phyloP scores from a whole-genome alignment of 2,329 filamentous ascomycete genomes.

The Stemphylium beticola region DNA sequence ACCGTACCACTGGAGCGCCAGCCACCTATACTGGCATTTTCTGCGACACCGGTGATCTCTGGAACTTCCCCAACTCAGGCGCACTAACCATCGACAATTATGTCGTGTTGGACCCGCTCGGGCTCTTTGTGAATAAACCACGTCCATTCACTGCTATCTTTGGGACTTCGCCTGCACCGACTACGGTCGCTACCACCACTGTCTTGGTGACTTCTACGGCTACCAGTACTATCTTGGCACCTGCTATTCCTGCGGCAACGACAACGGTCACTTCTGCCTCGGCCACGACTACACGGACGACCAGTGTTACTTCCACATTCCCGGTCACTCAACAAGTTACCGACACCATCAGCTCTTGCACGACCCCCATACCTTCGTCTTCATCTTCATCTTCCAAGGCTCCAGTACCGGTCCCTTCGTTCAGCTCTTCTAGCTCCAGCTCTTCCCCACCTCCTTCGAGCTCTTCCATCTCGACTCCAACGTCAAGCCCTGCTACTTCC shows the following conservation, averaged over 20 bases:
- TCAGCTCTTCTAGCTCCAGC: neutral
- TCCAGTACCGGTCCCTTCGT: neutral
- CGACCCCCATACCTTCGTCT: neutral
- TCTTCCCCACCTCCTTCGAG: neutral
- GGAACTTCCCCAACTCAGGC: conserved; percentile 7
- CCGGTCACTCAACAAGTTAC: conserved; percentile 8
- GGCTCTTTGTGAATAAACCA: neutral
- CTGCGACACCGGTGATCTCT: conserved; percentile 6
- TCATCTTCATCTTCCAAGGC: neutral
- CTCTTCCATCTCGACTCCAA: neutral
- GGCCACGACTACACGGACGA: neutral
- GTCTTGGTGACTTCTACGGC: neutral
- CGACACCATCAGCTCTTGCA: conserved; percentile 5
- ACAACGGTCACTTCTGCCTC: conserved; percentile 1
- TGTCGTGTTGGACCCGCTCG: neutral
- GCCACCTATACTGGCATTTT: conserved; percentile 6
- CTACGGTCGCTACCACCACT: conserved; percentile 2
- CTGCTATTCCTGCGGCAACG: neutral
- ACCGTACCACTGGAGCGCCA: neutral
- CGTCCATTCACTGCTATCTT: conserved; percentile 9
- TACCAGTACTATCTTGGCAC: neutral
- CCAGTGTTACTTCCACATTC: neutral
- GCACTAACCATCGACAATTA: conserved; percentile 12
- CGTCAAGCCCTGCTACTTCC: neutral
- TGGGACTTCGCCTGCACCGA: conserved; percentile 5